Evolutionary conservation across 331 rosid genomes (phyloP).

Genomic region (Dryas integrifolia): DNA sequence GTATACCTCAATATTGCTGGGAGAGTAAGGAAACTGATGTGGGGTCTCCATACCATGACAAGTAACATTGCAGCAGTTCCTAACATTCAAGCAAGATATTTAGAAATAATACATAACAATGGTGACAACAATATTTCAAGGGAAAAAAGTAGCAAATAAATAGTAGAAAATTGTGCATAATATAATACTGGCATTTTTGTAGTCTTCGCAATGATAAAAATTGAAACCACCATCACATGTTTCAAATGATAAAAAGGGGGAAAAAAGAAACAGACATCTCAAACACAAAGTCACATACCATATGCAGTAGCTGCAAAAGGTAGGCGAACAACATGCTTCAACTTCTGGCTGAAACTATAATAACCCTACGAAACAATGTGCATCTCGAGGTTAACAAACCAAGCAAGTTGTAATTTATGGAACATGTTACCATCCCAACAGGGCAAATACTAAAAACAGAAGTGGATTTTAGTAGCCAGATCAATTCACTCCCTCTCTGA

Average conservation of each 20-base stretch:
- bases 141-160: neutral
- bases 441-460: neutral
- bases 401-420: conserved; percentile 7
- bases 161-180: neutral
- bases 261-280: conserved; percentile 9
- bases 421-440: neutral
- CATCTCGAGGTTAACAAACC: conserved; percentile 2
- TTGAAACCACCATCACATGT: neutral
- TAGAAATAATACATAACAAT: neutral
- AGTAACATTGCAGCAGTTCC: conserved; percentile 98
- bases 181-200: neutral
- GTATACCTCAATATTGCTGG: conserved; percentile 68
- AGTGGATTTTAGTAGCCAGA: neutral
- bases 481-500: neutral
- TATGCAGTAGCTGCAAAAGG: conserved; percentile 88
- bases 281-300: conserved; percentile 51
- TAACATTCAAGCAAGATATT: conserved; percentile 35
- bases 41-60: conserved; percentile 87
- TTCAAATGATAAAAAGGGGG: neutral
- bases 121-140: neutral
- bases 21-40: conserved; percentile 66
- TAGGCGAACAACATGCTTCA: conserved; percentile 87
- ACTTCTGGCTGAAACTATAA: conserved; percentile 99
- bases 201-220: neutral
- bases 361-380: conserved; percentile 60